Percentiles rank a stretch among this genome's conserved stretches.
phyloP scores from a whole-genome alignment of 2,329 filamentous ascomycete species.

The Orbilia quercus region DNA sequence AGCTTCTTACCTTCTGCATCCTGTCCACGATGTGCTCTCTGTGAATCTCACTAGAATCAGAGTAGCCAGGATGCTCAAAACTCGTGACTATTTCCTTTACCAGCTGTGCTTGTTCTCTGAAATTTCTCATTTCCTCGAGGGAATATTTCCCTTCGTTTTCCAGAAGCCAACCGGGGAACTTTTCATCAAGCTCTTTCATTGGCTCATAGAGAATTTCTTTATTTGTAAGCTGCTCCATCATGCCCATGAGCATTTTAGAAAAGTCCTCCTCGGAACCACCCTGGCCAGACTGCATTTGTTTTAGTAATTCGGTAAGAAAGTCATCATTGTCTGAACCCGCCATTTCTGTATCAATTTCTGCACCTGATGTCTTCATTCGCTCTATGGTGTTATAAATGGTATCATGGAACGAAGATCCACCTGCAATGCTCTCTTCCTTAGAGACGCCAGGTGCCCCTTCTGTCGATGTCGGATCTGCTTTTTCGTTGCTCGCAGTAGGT shows the following conservation, averaged over 20 bases:
- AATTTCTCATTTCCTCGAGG: constrained; percentile 79
- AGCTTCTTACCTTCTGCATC: constrained; percentile 86
- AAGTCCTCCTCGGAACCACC: constrained; percentile 81
- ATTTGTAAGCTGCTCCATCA: constrained; percentile 99
- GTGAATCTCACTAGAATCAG: constrained; percentile 82
- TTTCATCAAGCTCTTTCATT: constrained; percentile 95
- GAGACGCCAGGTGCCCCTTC: no score
- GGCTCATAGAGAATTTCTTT: constrained; percentile 98
- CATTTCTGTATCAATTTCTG: constrained; percentile 78
- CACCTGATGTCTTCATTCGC: constrained; percentile 90
- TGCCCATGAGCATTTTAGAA: constrained; percentile 91
- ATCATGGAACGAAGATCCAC: constrained; percentile 76
- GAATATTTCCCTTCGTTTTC: constrained; percentile 76
- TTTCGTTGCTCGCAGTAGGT: no score
- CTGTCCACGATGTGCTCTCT: constrained; percentile 93
- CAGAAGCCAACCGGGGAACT: constrained; percentile 89
- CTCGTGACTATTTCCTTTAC: constrained; percentile 87
- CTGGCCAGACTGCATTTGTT: constrained; percentile 78
- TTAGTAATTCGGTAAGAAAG: constrained; percentile 89
- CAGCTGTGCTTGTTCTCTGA: constrained; percentile 80
- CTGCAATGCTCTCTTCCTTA: constrained; percentile 59
- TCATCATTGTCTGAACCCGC: constrained; percentile 78
- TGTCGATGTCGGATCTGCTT: no score
- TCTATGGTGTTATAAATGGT: constrained; percentile 95
- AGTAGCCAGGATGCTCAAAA: constrained; percentile 85